A percentile compares a stretch with the other conserved stretches of the same genome.
These are phyloP conservation scores for Malania oleifera DNA, from an alignment of 164 flowering plant genomes.

Conservation along the genomic window DNA sequence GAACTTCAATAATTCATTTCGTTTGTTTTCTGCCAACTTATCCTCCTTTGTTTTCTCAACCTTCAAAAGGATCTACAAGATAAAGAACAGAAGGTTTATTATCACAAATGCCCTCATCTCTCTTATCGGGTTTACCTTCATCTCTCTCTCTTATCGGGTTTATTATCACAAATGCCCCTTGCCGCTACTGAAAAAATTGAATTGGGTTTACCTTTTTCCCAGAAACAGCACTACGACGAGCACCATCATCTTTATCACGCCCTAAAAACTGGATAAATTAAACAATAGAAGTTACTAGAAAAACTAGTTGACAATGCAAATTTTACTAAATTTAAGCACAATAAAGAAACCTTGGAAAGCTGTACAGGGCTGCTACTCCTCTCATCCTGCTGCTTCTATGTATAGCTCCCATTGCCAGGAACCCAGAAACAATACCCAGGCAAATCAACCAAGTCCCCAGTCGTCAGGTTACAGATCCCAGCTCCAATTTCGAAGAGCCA, in stretches of 20 bases:
- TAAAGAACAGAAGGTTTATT: too few relatives aligned
- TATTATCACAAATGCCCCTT: too few relatives aligned
- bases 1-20: conserved; percentile 82
- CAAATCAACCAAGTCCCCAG: conserved; percentile 54
- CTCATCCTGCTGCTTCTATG: conserved; percentile 66
- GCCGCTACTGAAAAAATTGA: neutral
- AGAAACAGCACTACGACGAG: conserved; percentile 94
- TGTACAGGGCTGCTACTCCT: conserved; percentile 79
- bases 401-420: conserved; percentile 79
- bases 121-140: too few relatives aligned
- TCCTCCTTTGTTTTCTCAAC: conserved; percentile 95
- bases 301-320: neutral
- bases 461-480: conserved; percentile 77
- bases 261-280: conserved; percentile 67
- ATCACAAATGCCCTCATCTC: too few relatives aligned
- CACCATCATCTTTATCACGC: conserved; percentile 82
- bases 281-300: conserved; percentile 1
- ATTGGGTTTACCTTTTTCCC: conserved; percentile 79
- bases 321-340: neutral
- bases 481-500: conserved; percentile 98
- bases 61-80: conserved; percentile 71
- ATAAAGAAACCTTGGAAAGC: conserved; percentile 77
- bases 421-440: conserved; percentile 52
- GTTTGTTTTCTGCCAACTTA: conserved; percentile 77
- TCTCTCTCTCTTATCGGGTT: too few relatives aligned